Percentiles rank a stretch among this genome's conserved stretches.
Conservation (phyloP, 495 filamentous ascomycete species). For the Copromyces sp. region DNA sequence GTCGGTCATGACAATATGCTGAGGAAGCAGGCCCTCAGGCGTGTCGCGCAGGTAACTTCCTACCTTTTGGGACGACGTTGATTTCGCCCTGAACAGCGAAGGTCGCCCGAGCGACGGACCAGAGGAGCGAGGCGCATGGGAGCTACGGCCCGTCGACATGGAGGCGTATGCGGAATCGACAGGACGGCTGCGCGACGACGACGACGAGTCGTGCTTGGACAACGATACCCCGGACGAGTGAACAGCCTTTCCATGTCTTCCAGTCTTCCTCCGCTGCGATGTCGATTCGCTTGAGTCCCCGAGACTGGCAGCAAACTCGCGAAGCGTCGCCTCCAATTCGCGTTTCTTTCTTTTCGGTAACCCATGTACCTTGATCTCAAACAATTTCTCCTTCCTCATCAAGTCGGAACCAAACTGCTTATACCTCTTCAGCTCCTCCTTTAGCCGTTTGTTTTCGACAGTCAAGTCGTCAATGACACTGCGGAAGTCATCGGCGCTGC, state of each 20-base stretch:
- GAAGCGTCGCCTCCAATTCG: slow-evolving; percentile 61
- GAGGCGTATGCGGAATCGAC: slow-evolving; percentile 69
- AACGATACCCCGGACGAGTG: slow-evolving; percentile 20
- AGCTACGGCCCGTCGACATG: slow-evolving; percentile 45
- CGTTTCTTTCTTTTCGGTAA: slow-evolving; percentile 55
- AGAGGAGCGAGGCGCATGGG: slow-evolving; percentile 24
- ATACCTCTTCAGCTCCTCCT: slow-evolving; percentile 56
- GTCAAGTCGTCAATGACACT: slow-evolving; percentile 67
- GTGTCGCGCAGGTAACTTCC: slow-evolving; percentile 52
- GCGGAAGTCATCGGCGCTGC: slow-evolving; percentile 48
- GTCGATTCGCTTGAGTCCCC: slow-evolving; percentile 33
- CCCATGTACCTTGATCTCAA: slow-evolving; percentile 66
- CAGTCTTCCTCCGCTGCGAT: slow-evolving; percentile 21
- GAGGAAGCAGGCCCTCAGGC: slow-evolving; percentile 47
- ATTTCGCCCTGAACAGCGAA: slow-evolving; percentile 15
- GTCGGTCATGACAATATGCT: slow-evolving; percentile 46
- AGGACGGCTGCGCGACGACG: slow-evolving; percentile 43
- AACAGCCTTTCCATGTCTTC: slow-evolving; percentile 21
- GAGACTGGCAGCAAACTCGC: slow-evolving; percentile 51
- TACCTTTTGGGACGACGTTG: slow-evolving; percentile 38
- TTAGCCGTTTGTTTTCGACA: slow-evolving; percentile 60
- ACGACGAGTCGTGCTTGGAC: slow-evolving; percentile 38
- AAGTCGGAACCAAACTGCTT: slow-evolving; percentile 51
- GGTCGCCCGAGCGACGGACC: slow-evolving; percentile 17
- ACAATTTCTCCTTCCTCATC: slow-evolving; percentile 55